phyloP scores from a whole-genome alignment of 2,329 filamentous ascomycete genomes.

The Tolypocladium nubicola region DNA sequence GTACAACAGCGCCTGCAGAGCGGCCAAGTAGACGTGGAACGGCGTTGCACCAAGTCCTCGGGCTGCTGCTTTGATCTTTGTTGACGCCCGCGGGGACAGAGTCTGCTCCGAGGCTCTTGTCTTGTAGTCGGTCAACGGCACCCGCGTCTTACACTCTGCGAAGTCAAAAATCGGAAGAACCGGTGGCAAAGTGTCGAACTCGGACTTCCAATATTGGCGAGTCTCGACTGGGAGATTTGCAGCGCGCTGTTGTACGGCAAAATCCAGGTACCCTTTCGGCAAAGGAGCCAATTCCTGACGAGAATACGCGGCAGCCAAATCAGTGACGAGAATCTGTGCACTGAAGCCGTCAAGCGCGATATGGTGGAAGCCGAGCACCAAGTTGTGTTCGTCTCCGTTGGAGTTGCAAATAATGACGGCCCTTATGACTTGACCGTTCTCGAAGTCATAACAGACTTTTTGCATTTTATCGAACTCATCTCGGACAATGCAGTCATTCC shows the following conservation, averaged over 20 bases:
- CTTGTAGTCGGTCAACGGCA: not conserved
- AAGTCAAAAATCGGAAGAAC: slow-evolving; percentile 16
- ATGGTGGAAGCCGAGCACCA: slow-evolving; percentile 36
- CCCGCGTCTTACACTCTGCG: not conserved
- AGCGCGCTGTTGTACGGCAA: slow-evolving; percentile 17
- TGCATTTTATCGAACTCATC: slow-evolving; percentile 19
- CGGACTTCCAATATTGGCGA: not conserved
- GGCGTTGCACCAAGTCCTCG: slow-evolving; percentile 8
- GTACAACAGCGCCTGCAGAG: slow-evolving; percentile 25
- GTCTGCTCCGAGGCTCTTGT: not conserved
- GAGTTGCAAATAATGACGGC: not conserved
- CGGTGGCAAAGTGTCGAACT: not conserved
- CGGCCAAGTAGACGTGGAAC: slow-evolving; percentile 36
- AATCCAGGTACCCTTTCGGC: slow-evolving; percentile 23
- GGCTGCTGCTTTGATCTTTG: slow-evolving; percentile 12
- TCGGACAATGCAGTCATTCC: slow-evolving; percentile 7
- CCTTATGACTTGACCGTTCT: not conserved
- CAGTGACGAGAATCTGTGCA: slow-evolving; percentile 28
- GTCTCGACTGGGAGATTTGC: not conserved
- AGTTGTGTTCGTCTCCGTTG: slow-evolving; percentile 22
- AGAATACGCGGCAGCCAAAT: slow-evolving; percentile 32
- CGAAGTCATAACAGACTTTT: slow-evolving; percentile 22
- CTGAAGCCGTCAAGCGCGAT: slow-evolving; percentile 39
- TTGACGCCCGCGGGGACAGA: slow-evolving; percentile 1
- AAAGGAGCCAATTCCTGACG: slow-evolving; percentile 9